phyloP scores from a whole-genome alignment of 306 rosid genomes.

The Lupinus albus region DNA sequence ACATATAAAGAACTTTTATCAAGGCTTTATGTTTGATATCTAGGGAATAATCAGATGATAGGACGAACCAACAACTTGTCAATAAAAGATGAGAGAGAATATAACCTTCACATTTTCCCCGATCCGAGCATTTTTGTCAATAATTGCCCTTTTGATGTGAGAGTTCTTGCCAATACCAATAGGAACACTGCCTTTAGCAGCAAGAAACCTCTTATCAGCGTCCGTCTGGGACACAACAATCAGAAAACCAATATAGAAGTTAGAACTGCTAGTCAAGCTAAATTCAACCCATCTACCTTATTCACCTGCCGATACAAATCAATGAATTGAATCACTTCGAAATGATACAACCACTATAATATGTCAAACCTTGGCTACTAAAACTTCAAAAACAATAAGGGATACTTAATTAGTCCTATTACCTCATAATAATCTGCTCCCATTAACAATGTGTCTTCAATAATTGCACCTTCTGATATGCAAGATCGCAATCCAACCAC shows the following conservation, averaged over 20 bases:
- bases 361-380: conserved; percentile 11
- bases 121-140: conserved; percentile 95
- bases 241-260: conserved; percentile 34
- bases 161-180: conserved; percentile 90
- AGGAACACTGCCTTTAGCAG: conserved; percentile 88
- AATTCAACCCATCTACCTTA: conserved; percentile 11
- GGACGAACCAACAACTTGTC: neutral
- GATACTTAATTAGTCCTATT: conserved; percentile 20
- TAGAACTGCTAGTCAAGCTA: conserved; percentile 16
- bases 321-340: neutral
- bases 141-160: conserved; percentile 94
- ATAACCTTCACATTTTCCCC: conserved; percentile 88
- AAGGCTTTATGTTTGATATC: conserved; percentile 2
- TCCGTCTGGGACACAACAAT: conserved; percentile 63
- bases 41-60: conserved; percentile 3
- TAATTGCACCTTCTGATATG: conserved; percentile 94
- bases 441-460: conserved; percentile 92
- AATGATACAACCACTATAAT: conserved; percentile 20
- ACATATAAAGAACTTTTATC: neutral
- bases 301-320: neutral
- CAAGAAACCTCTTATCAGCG: conserved; percentile 79
- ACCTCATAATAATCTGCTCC: conserved; percentile 99
- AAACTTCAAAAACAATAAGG: conserved; percentile 2
- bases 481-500: conserved; percentile 95
- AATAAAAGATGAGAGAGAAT: neutral